Evolutionary conservation across 1,284 basidiomycete species (phyloP).

Genomic region (Stereum hirsutum): DNA sequence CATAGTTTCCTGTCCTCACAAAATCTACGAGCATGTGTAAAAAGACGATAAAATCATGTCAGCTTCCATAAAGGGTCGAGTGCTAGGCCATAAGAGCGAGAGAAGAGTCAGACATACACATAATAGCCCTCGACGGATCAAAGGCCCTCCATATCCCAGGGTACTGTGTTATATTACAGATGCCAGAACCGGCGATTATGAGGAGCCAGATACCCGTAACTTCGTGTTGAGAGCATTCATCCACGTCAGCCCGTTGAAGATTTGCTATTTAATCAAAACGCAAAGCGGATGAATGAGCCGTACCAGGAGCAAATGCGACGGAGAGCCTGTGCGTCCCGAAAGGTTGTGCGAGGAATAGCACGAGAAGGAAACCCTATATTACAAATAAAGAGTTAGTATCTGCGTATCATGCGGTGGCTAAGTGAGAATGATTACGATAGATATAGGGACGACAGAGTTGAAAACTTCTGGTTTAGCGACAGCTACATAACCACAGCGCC

Average conservation of each 20-base stretch:
- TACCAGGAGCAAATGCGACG: constrained; percentile 45
- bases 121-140: constrained; percentile 55
- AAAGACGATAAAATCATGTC: too few relatives aligned
- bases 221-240: too few relatives aligned
- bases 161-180: constrained; percentile 43
- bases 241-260: neutral
- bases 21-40: too few relatives aligned
- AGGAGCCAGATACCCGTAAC: constrained; percentile 52
- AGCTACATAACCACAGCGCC: constrained; percentile 18
- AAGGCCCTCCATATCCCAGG: constrained; percentile 59
- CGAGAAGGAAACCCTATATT: constrained; percentile 52
- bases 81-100: too few relatives aligned
- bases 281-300: too few relatives aligned
- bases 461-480: constrained; percentile 43
- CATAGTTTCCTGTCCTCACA: constrained; percentile 52
- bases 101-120: constrained; percentile 30
- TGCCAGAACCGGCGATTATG: constrained; percentile 40
- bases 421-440: constrained; percentile 34
- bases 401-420: neutral
- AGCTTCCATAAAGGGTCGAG: too few relatives aligned
- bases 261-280: neutral
- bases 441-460: constrained; percentile 42
- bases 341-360: constrained; percentile 47
- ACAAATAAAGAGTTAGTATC: too few relatives aligned
- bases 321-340: constrained; percentile 48